These are phyloP conservation scores for Penicillium brevicompactum DNA, from an alignment of 2,329 filamentous ascomycete species.

Conservation along the genomic window DNA sequence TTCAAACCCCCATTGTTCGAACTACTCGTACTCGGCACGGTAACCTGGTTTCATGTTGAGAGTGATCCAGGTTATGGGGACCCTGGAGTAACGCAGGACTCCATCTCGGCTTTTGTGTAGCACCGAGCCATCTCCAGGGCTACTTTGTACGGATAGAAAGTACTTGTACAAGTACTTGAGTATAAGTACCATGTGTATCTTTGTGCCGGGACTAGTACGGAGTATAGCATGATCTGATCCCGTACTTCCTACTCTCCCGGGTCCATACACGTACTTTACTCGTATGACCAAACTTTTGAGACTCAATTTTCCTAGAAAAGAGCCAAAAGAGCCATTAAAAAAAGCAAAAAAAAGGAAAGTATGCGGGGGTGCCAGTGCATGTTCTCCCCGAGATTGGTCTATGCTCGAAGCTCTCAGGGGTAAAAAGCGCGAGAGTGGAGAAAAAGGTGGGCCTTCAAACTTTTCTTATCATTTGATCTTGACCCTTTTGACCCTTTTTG, in stretches of 20 bases:
- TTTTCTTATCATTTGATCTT: not conserved
- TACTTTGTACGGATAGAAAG: not conserved
- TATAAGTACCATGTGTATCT: too few relatives aligned
- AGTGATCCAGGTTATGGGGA: not conserved
- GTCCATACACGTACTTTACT: too few relatives aligned
- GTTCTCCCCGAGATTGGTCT: slow-evolving; percentile 11
- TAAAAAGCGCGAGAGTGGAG: slow-evolving; percentile 23
- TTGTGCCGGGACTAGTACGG: too few relatives aligned
- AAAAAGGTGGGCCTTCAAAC: slow-evolving; percentile 13
- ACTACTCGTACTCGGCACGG: not conserved
- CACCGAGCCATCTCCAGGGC: too few relatives aligned
- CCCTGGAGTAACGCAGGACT: too few relatives aligned
- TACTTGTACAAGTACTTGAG: not conserved
- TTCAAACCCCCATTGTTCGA: not conserved
- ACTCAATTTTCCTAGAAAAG: too few relatives aligned
- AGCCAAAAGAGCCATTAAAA: not conserved
- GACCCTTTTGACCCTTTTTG: not conserved
- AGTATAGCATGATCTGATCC: too few relatives aligned
- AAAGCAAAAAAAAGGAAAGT: not conserved
- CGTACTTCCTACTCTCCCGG: too few relatives aligned
- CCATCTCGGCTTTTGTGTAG: too few relatives aligned
- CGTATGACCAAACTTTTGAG: too few relatives aligned
- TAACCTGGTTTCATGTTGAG: slow-evolving; percentile 17
- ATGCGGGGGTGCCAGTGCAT: slow-evolving; percentile 17
- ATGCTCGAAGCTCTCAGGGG: slow-evolving; percentile 23